Percentiles rank a stretch among this genome's conserved stretches.
Conservation (phyloP, 129 eudicot genomes). For the Pittosporum tobira region DNA sequence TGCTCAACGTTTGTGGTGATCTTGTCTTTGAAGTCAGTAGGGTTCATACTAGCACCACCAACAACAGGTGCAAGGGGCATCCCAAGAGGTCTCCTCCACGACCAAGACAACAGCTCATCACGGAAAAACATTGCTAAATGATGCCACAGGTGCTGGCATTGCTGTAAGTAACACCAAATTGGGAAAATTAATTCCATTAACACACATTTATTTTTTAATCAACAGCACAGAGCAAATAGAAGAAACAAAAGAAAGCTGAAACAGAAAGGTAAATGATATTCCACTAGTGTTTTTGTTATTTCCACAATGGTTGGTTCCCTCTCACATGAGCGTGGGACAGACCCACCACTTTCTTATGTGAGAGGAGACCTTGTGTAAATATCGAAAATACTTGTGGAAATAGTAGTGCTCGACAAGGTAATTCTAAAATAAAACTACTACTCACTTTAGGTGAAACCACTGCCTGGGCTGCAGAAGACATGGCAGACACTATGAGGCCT, state of each 20-base stretch:
- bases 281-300: too few relatives aligned
- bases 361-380: too few relatives aligned
- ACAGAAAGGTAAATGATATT: not conserved
- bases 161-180: constrained; percentile 74
- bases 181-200: too few relatives aligned
- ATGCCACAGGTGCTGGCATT: constrained; percentile 85
- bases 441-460: constrained; percentile 92
- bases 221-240: not conserved
- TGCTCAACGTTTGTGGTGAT: constrained; percentile 70
- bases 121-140: constrained; percentile 98
- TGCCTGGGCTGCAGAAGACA: constrained; percentile 93
- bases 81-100: constrained; percentile 84
- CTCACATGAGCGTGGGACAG: too few relatives aligned
- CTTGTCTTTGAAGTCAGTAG: constrained; percentile 64
- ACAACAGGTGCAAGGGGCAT: constrained; percentile 64
- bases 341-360: too few relatives aligned
- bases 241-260: not conserved
- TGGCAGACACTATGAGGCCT: constrained; percentile 82
- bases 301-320: too few relatives aligned
- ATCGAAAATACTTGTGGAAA: too few relatives aligned
- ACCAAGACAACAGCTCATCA: constrained; percentile 95
- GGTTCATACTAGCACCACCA: constrained; percentile 62
- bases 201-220: too few relatives aligned
- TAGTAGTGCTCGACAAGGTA: too few relatives aligned
- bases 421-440: constrained; percentile 7